Base-by-base conservation (phyloP, 352 stramenopile genomes). In the Pythium periplocum region DNA sequence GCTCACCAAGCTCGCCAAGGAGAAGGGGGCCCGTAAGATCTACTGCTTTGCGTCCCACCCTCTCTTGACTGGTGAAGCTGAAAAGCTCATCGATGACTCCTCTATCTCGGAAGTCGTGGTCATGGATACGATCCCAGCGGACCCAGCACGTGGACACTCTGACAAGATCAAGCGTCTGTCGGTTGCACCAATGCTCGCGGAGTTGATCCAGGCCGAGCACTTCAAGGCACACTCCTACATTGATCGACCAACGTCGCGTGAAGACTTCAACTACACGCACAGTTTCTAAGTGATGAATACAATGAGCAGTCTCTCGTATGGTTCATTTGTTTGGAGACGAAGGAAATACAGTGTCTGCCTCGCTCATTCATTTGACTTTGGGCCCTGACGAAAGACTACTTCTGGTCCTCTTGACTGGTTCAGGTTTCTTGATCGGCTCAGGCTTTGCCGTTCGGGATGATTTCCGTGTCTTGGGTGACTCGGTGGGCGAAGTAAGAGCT, bases 41-140 rank as follows among this genome's bases (percentile, higher is more conserved):
- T 95, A 93, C 71, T 90, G 83, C 70, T 96, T 96, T 57, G 84
- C 86, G 30, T 96, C 87, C 43, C 88, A 97, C 69, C 85, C 86
- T 54, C 63, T 97, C 59, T 77, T 97, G n/a, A 92, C 79, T 11
- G 80, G 84, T 31, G 78, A 96, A 33, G 79, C 87, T 10, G 83
- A 96, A 55, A 78, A 82, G 48, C 66, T 90, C 51, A 96, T 97
- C 41, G 78, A 95, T 31, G 71, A 93, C 4, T 86, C 74, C 39
- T 75, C 84, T 2, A 72, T 97, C 30, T 72, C 74, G 30, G 77
- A 96, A 44, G 85, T 97, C 26, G 75, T 97, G 41, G 85, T 96
- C 51, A 95, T 95, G 74, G 85, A 97, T 69, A 96, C 87, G 50
- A 90, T 97, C 55, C 84, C 86, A 26, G 64, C 66, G 11, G 72